Evolutionary conservation across 441 rosid genomes (phyloP).

Genomic region (Croton setiger): DNA sequence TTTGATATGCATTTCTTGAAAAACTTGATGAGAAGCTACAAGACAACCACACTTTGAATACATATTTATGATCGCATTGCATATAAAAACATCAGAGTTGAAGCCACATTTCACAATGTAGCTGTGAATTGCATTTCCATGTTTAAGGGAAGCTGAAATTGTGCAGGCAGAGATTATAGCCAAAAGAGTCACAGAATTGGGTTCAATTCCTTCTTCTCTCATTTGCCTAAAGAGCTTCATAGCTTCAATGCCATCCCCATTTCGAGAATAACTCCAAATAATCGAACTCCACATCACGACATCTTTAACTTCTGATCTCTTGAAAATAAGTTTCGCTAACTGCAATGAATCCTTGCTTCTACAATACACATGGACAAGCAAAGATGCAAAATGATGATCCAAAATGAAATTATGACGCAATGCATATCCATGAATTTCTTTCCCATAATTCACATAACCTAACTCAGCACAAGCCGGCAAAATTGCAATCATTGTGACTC

Average conservation of each 20-base stretch:
- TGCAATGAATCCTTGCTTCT: slow-evolving; percentile 24
- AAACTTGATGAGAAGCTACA: slow-evolving; percentile 33
- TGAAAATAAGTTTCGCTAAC: slow-evolving; percentile 37
- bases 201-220: slow-evolving; percentile 36
- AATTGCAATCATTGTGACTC: slow-evolving; percentile 36
- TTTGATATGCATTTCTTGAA: slow-evolving; percentile 35
- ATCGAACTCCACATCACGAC: slow-evolving; percentile 56
- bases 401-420: slow-evolving; percentile 34
- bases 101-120: slow-evolving; percentile 40
- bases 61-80: slow-evolving; percentile 54
- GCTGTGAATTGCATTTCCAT: slow-evolving; percentile 38
- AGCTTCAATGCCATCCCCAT: slow-evolving; percentile 35
- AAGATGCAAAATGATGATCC: slow-evolving; percentile 32
- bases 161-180: slow-evolving; percentile 49
- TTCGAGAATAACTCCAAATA: slow-evolving; percentile 35
- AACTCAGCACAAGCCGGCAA: slow-evolving; percentile 36
- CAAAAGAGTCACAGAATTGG: slow-evolving; percentile 50
- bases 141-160: slow-evolving; percentile 24
- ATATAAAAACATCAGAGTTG: slow-evolving; percentile 25
- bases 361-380: slow-evolving; percentile 41
- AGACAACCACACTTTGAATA: slow-evolving; percentile 54
- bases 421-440: slow-evolving; percentile 51
- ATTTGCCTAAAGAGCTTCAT: slow-evolving; percentile 38
- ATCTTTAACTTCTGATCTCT: slow-evolving; percentile 38
- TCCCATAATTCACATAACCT: slow-evolving; percentile 29